Conservation (phyloP, 75 land plant genomes). For the Pinus taeda region DNA sequence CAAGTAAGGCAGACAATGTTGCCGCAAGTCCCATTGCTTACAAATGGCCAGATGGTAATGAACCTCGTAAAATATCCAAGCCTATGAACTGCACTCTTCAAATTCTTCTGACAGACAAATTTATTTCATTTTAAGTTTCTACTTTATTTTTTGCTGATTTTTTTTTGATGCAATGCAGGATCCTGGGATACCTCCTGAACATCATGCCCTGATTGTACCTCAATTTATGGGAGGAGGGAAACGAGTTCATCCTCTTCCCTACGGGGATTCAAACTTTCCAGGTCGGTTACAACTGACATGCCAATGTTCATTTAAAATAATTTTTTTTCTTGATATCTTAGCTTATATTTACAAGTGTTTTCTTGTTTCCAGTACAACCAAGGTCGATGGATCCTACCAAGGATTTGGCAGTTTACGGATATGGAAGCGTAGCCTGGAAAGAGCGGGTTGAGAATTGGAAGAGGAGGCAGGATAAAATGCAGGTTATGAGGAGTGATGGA, state of each 20-base stretch:
- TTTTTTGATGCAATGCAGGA: conserved; percentile 29
- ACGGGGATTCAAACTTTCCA: conserved; percentile 40
- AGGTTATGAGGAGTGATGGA: conserved; percentile 56
- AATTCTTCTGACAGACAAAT: neutral
- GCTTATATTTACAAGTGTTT: neutral
- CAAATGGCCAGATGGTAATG: conserved; percentile 78
- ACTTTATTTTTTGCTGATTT: neutral
- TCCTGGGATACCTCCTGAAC: conserved; percentile 67
- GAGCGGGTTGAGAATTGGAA: conserved; percentile 89
- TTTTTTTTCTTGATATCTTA: neutral
- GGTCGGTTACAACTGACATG: conserved; percentile 28
- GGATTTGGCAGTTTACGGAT: conserved; percentile 90
- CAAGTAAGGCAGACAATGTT: conserved; percentile 19
- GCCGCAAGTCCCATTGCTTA: conserved; percentile 64
- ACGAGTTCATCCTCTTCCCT: conserved; percentile 65
- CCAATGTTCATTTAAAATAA: neutral
- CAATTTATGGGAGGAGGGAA: conserved; percentile 60
- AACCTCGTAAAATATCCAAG: neutral
- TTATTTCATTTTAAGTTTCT: neutral
- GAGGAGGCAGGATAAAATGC: conserved; percentile 71
- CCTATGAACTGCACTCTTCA: neutral
- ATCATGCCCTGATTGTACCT: conserved; percentile 83
- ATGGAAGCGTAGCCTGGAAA: conserved; percentile 99
- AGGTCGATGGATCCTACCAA: conserved; percentile 93
- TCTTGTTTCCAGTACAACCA: conserved; percentile 43